Conservation (phyloP, 1,284 basidiomycete species). For the Ustilago shanxiensis region DNA sequence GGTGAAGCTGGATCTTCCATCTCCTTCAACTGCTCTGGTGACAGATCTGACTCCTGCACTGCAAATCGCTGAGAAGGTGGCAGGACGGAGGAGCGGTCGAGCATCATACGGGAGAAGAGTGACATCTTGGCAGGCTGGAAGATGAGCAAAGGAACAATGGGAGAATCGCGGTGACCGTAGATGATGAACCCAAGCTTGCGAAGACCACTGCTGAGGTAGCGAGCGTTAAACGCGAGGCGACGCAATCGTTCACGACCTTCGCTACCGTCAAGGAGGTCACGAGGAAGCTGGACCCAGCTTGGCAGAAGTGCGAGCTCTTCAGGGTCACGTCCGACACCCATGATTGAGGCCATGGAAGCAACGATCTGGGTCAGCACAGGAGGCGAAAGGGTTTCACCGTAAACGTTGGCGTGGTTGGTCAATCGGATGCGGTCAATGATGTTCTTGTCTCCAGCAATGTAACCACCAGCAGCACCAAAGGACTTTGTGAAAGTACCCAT, state of each 20-base stretch:
- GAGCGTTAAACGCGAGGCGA: constrained; percentile 92
- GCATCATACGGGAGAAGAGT: constrained; percentile 68
- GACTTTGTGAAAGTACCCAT: constrained; percentile 99
- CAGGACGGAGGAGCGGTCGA: constrained; percentile 57
- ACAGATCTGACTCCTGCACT: constrained; percentile 39
- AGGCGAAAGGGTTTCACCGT: constrained; percentile 91
- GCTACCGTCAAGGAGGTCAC: constrained; percentile 59
- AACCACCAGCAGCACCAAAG: constrained; percentile 96
- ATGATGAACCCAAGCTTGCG: constrained; percentile 96
- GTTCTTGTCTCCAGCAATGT: constrained; percentile 86
- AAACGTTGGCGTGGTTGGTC: constrained; percentile 85
- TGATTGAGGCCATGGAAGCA: constrained; percentile 94
- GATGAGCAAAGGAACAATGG: constrained; percentile 91
- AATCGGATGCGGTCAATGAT: constrained; percentile 86
- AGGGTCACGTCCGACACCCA: constrained; percentile 75
- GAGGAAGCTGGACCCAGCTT: constrained; percentile 62
- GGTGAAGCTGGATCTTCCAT: constrained; percentile 53
- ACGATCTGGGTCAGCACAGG: constrained; percentile 91
- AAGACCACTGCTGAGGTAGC: constrained; percentile 89
- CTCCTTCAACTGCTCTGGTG: constrained; percentile 44
- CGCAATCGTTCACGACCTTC: constrained; percentile 86
- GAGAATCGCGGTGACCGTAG: constrained; percentile 90
- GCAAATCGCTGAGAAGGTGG: constrained; percentile 63
- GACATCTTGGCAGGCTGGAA: constrained; percentile 81
- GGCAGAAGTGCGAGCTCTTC: constrained; percentile 64